Evolutionary conservation across 495 filamentous ascomycete species (phyloP).

Genomic region (Penicillium mononematosum): DNA sequence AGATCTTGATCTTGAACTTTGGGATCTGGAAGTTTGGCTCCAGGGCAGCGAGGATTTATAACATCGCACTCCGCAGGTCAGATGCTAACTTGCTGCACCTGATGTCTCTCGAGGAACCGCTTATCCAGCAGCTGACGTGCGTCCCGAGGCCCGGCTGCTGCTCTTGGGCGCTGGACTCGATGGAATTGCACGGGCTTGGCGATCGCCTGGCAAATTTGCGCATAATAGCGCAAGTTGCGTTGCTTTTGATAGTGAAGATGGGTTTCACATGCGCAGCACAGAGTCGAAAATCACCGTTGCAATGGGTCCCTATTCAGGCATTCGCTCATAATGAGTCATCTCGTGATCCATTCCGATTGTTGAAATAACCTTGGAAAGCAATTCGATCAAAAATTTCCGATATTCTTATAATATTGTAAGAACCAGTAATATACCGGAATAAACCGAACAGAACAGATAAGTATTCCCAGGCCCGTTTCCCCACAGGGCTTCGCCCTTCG

Average conservation of each 20-base stretch:
- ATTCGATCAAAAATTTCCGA: neutral
- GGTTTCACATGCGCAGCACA: neutral
- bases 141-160: neutral
- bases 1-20: neutral
- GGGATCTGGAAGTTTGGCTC: neutral
- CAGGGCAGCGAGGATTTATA: neutral
- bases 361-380: neutral
- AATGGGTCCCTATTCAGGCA: neutral
- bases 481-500: neutral
- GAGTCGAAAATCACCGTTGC: neutral
- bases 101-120: neutral
- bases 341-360: neutral
- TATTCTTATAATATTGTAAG: neutral
- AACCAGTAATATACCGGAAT: neutral
- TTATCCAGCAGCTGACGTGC: neutral
- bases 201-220: neutral
- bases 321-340: neutral
- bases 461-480: constrained; percentile 1
- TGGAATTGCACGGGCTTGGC: neutral
- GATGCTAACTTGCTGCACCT: neutral
- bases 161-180: neutral
- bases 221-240: neutral
- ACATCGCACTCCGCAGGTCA: neutral
- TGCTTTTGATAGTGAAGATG: neutral
- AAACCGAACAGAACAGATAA: neutral